Evolutionary conservation across 768 basidiomycete species (phyloP).

Genomic region (Nevesoporus exiguus): DNA sequence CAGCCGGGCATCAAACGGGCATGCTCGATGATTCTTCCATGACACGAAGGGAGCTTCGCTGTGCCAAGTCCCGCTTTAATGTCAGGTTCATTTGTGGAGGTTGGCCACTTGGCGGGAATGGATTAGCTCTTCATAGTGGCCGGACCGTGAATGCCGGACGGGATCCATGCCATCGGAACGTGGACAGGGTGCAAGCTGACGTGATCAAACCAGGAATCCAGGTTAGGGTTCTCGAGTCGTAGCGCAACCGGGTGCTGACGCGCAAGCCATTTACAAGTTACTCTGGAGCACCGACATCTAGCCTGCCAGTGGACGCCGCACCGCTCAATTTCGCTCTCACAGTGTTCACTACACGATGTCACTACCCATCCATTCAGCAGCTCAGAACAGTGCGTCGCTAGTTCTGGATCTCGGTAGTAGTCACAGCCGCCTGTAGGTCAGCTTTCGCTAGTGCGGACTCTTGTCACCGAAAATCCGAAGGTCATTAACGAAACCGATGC

Average conservation of each 20-base stretch:
- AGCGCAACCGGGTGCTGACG: too few species aligned
- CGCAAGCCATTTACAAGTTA: constrained; percentile 3
- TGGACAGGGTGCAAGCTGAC: constrained; percentile 3
- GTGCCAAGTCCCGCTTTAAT: not conserved
- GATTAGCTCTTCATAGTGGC: not conserved
- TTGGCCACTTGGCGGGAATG: not conserved
- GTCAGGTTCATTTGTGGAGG: not conserved
- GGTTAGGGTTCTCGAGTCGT: constrained; percentile 28
- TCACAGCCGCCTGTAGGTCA: constrained; percentile 48
- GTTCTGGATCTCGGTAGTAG: not conserved
- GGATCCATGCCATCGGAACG: too few species aligned
- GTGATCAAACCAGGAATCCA: constrained; percentile 13
- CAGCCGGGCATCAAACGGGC: not conserved
- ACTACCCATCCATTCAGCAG: constrained; percentile 56
- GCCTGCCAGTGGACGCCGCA: not conserved
- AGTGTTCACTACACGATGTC: constrained; percentile 33
- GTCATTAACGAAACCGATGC: constrained; percentile 60
- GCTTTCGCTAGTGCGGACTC: constrained; percentile 60
- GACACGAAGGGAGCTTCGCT: not conserved
- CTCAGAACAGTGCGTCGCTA: constrained; percentile 54
- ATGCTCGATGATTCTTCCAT: too few species aligned
- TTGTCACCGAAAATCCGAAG: constrained; percentile 59
- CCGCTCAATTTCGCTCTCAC: not conserved
- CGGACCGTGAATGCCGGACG: not conserved
- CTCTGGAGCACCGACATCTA: not conserved